Evolutionary conservation across 768 basidiomycete genomes (phyloP), one percentile per base, ranked within the genome.

Genomic region (Boletales sp.): DNA sequence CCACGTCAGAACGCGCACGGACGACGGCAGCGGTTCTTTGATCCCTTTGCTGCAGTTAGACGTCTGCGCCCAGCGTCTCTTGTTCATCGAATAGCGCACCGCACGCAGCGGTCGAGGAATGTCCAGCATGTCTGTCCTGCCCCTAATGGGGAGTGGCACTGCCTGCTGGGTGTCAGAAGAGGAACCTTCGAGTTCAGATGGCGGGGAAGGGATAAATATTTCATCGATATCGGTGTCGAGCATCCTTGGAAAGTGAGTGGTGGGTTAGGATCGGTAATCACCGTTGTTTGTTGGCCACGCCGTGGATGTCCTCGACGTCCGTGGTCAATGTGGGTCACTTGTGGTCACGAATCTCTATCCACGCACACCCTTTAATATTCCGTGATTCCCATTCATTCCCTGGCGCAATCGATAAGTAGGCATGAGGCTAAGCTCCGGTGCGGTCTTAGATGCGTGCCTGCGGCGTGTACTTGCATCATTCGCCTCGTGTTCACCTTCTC

Each of bases 1-100:
- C 87, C 87, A 90, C 28, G 85, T 82, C 53, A 90, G 64, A 43
- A 90, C 63, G 49, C 72, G 73, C 43, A 89, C 58, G 33, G 69
- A 69, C 28, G 72, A 59, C n/a, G 78, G 77, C 43, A 71, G 63
- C 8, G 65, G 60, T 8, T 70, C 68, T 37, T 60, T 61, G 55
- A 68, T 57, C 35, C 66, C 65, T 50, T 61, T 59, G n/a, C 68
- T 67, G 47, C 69, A 70, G 44, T 70, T 62, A 37, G 67, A 64
- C 12, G 66, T 68, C 50, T 60, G 68, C 45, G 68, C 44, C 67
- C 67, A 68, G 7, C 68, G 62, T 18, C 48, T 59, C 14, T 66
- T 66, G 55, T 66, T 66, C 52, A 58, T 53, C 48, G 67, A 68
- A 45, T 36, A 70, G 44, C 68, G 66, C 19, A 68, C 68, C 19